phyloP scores from a whole-genome alignment of 2,329 filamentous ascomycete genomes.

The Colletotrichum endophyticum region DNA sequence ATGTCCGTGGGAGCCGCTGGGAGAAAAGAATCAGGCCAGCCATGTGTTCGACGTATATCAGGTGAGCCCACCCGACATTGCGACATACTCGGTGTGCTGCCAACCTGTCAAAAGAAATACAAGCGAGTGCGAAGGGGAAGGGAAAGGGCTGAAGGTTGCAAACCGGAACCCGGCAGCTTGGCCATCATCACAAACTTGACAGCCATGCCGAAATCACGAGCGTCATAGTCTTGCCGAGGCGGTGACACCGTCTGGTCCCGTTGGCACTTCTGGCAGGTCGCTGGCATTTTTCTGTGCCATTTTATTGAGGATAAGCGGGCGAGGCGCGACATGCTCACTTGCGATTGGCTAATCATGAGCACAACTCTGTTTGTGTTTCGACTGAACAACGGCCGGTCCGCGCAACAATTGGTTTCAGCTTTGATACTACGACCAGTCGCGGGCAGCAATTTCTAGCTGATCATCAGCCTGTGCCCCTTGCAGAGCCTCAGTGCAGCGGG shows the following conservation, averaged over 20 bases:
- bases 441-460: not conserved
- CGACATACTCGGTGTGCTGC: not conserved
- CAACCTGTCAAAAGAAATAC: not conserved
- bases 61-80: not conserved
- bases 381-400: conserved; percentile 2
- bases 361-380: conserved; percentile 10
- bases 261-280: not conserved
- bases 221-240: not conserved
- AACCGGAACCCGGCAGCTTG: not conserved
- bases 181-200: not conserved
- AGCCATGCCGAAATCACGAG: not conserved
- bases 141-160: not conserved
- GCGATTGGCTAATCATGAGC: conserved; percentile 1
- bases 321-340: not conserved
- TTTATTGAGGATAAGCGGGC: not conserved
- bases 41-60: not conserved
- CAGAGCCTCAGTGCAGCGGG: not conserved
- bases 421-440: not conserved
- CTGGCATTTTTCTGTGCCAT: not conserved
- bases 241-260: not conserved
- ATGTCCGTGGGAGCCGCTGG: not conserved
- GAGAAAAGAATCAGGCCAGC: not conserved
- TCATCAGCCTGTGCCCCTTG: not conserved
- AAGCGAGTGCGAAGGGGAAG: not conserved
- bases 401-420: conserved; percentile 12